Evolutionary conservation across 768 basidiomycete genomes (phyloP).

Genomic region (Leucosporidium creatinivorum): DNA sequence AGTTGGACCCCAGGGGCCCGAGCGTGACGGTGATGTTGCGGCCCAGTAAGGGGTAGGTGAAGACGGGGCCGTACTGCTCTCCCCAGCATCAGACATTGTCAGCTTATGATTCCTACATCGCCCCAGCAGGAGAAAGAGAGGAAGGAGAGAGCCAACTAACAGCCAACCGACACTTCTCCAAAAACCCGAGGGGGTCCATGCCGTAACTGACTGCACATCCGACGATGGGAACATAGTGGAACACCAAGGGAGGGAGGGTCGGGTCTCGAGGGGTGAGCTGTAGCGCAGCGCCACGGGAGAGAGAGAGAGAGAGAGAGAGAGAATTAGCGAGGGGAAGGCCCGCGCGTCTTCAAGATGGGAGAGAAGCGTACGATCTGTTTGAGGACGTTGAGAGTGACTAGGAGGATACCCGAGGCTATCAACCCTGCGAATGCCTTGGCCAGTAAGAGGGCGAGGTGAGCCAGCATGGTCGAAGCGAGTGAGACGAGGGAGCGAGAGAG

Average conservation of each 20-base stretch:
- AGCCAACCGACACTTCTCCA: conserved; percentile 50
- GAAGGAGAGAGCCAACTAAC: too few relatives aligned
- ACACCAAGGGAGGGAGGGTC: conserved; percentile 70
- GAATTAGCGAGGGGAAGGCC: too few relatives aligned
- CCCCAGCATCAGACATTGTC: too few relatives aligned
- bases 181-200: conserved; percentile 83
- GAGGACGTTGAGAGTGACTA: conserved; percentile 24
- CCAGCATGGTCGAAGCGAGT: too few relatives aligned
- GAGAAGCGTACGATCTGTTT: conserved; percentile 27
- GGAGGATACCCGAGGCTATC: neutral
- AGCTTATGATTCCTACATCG: too few relatives aligned
- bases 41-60: conserved; percentile 82
- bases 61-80: conserved; percentile 87
- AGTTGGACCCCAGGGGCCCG: conserved; percentile 85
- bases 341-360: neutral
- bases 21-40: conserved; percentile 83
- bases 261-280: conserved; percentile 28
- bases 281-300: too few relatives aligned
- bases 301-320: neutral
- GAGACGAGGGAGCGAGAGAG: too few relatives aligned
- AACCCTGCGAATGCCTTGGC: neutral
- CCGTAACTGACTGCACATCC: conserved; percentile 87
- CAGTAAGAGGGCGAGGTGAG: too few relatives aligned
- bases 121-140: too few relatives aligned
- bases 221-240: conserved; percentile 82